Evolutionary conservation across 129 eudicot genomes (phyloP).

Genomic region (Helianthus tuberosus): DNA sequence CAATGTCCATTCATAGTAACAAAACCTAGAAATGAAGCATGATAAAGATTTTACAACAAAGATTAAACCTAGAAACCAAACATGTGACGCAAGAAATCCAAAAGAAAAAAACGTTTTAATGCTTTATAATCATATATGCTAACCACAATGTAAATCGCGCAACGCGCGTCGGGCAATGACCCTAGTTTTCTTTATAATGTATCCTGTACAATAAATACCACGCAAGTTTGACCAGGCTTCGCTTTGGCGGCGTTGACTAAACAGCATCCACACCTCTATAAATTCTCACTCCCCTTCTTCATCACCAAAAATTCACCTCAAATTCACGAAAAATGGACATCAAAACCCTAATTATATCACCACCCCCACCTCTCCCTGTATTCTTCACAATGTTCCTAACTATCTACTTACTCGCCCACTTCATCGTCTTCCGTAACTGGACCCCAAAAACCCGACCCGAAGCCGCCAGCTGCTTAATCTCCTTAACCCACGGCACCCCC

Average conservation of each 20-base stretch:
- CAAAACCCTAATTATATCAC: conserved; percentile 28
- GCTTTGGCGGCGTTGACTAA: conserved; percentile 11
- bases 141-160: no score
- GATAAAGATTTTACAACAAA: no score
- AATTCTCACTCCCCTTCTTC: not conserved
- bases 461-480: conserved; percentile 84
- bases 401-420: conserved; percentile 56
- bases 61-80: no score
- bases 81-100: no score
- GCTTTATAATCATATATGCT: no score
- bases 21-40: no score
- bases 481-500: conserved; percentile 86
- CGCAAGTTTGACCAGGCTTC: not conserved
- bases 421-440: conserved; percentile 66
- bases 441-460: conserved; percentile 73
- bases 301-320: not conserved
- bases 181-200: no score
- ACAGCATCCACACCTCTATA: not conserved
- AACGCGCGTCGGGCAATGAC: no score
- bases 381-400: conserved; percentile 55
- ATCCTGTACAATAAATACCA: no score
- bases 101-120: no score
- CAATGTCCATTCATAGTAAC: no score
- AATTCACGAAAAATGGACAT: conserved; percentile 38
- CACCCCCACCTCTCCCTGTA: conserved; percentile 42